Conservation (phyloP, 2,329 filamentous ascomycete species). For the Fusarium sp. region DNA sequence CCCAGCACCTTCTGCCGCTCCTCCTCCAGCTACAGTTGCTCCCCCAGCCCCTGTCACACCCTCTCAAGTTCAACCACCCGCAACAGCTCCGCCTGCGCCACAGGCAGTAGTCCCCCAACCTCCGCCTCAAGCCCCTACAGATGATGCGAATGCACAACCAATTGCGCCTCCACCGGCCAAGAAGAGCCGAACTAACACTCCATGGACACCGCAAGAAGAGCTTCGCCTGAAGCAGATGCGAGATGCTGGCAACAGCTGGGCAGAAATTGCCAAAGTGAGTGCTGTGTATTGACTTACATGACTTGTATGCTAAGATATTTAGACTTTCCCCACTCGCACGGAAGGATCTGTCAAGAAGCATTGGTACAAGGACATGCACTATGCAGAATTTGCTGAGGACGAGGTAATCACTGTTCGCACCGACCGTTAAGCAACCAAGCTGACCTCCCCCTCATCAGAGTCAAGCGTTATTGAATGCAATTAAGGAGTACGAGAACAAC, state of each 20-base stretch:
- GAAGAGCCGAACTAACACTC: conserved; percentile 98
- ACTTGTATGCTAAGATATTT: conserved; percentile 10
- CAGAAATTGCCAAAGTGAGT: conserved; percentile 97
- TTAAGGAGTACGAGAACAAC: conserved; percentile 98
- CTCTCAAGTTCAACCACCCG: conserved; percentile 50
- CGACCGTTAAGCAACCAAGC: conserved; percentile 27
- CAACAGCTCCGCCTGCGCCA: conserved; percentile 47
- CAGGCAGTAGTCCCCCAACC: conserved; percentile 46
- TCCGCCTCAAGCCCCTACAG: conserved; percentile 47
- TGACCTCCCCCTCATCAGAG: conserved; percentile 63
- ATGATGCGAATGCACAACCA: conserved; percentile 49
- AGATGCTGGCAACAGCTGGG: conserved; percentile 94
- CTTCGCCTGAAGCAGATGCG: conserved; percentile 92
- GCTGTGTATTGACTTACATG: not conserved
- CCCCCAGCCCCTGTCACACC: conserved; percentile 50
- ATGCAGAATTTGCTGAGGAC: conserved; percentile 97
- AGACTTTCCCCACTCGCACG: conserved; percentile 93
- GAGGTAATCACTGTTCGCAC: conserved; percentile 71
- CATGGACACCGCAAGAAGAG: conserved; percentile 96
- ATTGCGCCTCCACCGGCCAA: conserved; percentile 72
- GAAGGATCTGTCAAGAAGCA: conserved; percentile 99
- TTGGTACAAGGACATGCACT: conserved; percentile 99
- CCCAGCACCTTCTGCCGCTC: conserved; percentile 53
- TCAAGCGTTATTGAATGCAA: conserved; percentile 85
- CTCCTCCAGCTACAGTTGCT: conserved; percentile 53